A percentile compares a stretch with the other conserved stretches of the same genome.
phyloP scores from a whole-genome alignment of 805 yeast genomes.

The Schizosaccharomyces osmophilus region DNA sequence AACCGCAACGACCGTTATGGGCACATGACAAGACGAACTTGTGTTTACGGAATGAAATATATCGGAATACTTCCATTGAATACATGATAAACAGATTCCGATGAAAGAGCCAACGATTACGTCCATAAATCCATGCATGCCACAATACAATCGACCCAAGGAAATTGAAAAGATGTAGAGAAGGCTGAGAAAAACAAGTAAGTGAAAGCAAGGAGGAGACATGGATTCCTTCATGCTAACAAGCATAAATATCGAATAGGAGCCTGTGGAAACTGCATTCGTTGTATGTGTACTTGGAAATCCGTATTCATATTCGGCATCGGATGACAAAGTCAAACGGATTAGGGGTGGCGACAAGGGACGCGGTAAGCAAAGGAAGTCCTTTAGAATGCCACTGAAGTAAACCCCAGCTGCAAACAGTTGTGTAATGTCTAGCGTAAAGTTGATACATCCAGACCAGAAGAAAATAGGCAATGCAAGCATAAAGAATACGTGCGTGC shows the following conservation, averaged over 20 bases:
- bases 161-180: constrained; percentile 42
- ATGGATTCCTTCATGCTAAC: background rate
- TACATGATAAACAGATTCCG: constrained; percentile 31
- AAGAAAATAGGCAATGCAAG: constrained; percentile 61
- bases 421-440: constrained; percentile 33
- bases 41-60: constrained; percentile 21
- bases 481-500: constrained; percentile 84
- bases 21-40: constrained; percentile 8
- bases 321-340: constrained; percentile 72
- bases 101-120: constrained; percentile 36
- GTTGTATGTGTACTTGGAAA: constrained; percentile 89
- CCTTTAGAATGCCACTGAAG: constrained; percentile 52
- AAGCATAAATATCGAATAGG: constrained; percentile 12
- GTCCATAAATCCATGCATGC: constrained; percentile 90
- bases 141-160: constrained; percentile 72
- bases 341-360: constrained; percentile 81
- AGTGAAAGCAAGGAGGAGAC: background rate
- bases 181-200: constrained; percentile 4
- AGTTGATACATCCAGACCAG: constrained; percentile 44
- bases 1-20: constrained; percentile 13
- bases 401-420: constrained; percentile 38
- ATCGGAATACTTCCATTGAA: constrained; percentile 20
- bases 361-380: constrained; percentile 67
- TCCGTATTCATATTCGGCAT: constrained; percentile 82
- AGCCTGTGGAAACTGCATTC: constrained; percentile 64